Percentiles rank a stretch among this genome's conserved stretches.
phyloP scores from a whole-genome alignment of 495 filamentous ascomycete species.

The Aspergillus saccharolyticus region DNA sequence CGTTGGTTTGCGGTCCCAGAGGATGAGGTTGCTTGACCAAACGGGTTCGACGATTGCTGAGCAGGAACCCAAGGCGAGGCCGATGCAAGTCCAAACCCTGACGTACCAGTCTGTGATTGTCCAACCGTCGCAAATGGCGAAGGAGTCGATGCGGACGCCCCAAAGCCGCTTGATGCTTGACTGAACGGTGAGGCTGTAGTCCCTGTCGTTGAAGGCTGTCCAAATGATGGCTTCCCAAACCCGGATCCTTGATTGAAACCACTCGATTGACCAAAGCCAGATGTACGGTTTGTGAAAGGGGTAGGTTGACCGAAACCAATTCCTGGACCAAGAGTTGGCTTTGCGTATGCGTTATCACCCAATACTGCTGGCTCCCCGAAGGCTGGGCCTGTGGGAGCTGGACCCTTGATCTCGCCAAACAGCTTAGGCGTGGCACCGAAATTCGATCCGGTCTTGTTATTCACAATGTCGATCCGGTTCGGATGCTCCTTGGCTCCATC shows the following conservation, averaged over 20 bases:
- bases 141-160: slow-evolving; percentile 18
- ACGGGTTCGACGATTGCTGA: slow-evolving; percentile 18
- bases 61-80: slow-evolving; percentile 22
- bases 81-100: slow-evolving; percentile 27
- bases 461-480: slow-evolving; percentile 70
- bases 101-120: slow-evolving; percentile 16
- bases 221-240: slow-evolving; percentile 33
- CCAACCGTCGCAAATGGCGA: slow-evolving; percentile 32
- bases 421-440: not conserved
- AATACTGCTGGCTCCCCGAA: slow-evolving; percentile 30
- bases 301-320: slow-evolving; percentile 30
- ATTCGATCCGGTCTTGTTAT: slow-evolving; percentile 34
- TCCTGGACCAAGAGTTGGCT: slow-evolving; percentile 13
- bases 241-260: slow-evolving; percentile 27
- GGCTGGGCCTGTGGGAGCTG: slow-evolving; percentile 1
- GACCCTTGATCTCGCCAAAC: not conserved
- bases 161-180: slow-evolving; percentile 33
- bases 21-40: slow-evolving; percentile 24
- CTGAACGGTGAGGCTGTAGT: slow-evolving; percentile 19
- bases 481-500: slow-evolving; percentile 68
- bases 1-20: slow-evolving; percentile 20
- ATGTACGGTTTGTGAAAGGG: slow-evolving; percentile 26
- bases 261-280: slow-evolving; percentile 33
- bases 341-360: slow-evolving; percentile 31
- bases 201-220: slow-evolving; percentile 28